Conservation (phyloP, 352 stramenopile genomes). For the Globisporangium nodosum region DNA sequence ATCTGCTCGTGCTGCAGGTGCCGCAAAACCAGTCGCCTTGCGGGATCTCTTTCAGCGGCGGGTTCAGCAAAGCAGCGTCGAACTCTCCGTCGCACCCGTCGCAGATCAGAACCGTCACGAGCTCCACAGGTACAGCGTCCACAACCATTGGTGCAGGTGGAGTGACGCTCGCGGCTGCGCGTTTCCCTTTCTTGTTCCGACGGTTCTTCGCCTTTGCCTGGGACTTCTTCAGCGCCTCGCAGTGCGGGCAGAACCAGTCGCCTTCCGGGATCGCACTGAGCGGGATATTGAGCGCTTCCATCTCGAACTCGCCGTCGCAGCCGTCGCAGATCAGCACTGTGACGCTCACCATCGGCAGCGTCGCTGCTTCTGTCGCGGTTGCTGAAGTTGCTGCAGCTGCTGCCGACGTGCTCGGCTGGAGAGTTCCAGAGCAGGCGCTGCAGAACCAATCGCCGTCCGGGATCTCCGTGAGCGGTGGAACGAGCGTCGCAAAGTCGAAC, state of each 20-base stretch:
- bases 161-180: not conserved
- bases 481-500: conserved; percentile 43
- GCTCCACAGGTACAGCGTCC: conserved; percentile 1
- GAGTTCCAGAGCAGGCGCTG: conserved; percentile 10
- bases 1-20: not conserved
- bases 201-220: conserved; percentile 3
- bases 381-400: too few relatives aligned
- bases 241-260: conserved; percentile 34
- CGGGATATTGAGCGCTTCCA: conserved; percentile 38
- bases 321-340: conserved; percentile 64
- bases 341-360: conserved; percentile 16
- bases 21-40: conserved; percentile 49
- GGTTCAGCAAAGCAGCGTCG: conserved; percentile 37
- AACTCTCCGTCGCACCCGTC: conserved; percentile 67
- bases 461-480: conserved; percentile 35
- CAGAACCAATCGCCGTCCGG: conserved; percentile 47
- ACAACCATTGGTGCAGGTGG: not conserved
- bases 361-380: not conserved
- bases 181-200: conserved; percentile 4
- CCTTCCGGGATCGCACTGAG: conserved; percentile 32
- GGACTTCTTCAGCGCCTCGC: not conserved
- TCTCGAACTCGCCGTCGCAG: conserved; percentile 62
- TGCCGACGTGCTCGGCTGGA: not conserved
- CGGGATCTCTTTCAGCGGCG: conserved; percentile 32
- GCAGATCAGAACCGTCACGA: conserved; percentile 48